Evolutionary conservation across 2,329 filamentous ascomycete species (phyloP).

Genomic region (Pseudogymnoascus sp.): DNA sequence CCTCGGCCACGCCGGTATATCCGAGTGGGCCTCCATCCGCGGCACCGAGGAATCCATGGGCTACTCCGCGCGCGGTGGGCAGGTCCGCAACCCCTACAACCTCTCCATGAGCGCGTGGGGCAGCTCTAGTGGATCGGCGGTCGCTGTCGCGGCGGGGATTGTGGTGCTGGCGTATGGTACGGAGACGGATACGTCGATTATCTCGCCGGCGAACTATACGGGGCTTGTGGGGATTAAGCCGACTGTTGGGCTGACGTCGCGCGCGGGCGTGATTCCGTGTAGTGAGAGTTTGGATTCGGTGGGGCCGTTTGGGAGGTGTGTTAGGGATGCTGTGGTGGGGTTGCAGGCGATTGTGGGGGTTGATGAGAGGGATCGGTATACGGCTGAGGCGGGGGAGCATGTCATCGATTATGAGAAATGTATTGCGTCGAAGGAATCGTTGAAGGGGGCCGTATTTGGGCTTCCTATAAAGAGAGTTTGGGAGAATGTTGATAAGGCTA

Average conservation of each 20-base stretch:
- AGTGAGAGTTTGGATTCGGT: constrained; percentile 55
- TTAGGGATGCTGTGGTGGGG: constrained; percentile 54
- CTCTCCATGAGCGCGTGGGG: constrained; percentile 50
- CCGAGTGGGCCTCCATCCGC: constrained; percentile 55
- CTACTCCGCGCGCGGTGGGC: constrained; percentile 55
- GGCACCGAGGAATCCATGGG: constrained; percentile 48
- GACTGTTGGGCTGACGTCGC: constrained; percentile 55
- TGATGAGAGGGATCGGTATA: constrained; percentile 53
- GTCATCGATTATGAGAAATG: background rate
- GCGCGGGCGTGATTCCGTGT: constrained; percentile 54
- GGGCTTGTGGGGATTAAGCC: constrained; percentile 61
- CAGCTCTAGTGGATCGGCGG: constrained; percentile 52
- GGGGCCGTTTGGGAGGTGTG: constrained; percentile 53
- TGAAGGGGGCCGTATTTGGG: constrained; percentile 6
- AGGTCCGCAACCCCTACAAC: constrained; percentile 51
- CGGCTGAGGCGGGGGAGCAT: constrained; percentile 27
- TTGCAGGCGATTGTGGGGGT: constrained; percentile 52
- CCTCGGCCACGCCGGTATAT: constrained; percentile 57
- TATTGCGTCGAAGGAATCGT: constrained; percentile 11
- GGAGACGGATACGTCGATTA: constrained; percentile 55
- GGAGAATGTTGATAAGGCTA: constrained; percentile 9
- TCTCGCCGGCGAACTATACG: constrained; percentile 44
- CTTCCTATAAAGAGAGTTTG: constrained; percentile 5
- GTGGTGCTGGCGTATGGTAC: constrained; percentile 41
- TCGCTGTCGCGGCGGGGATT: constrained; percentile 32